A percentile compares a stretch with the other conserved stretches of the same genome.
phyloP scores from a whole-genome alignment of 306 rosid species.

The Amphicarpaea edgeworthii region DNA sequence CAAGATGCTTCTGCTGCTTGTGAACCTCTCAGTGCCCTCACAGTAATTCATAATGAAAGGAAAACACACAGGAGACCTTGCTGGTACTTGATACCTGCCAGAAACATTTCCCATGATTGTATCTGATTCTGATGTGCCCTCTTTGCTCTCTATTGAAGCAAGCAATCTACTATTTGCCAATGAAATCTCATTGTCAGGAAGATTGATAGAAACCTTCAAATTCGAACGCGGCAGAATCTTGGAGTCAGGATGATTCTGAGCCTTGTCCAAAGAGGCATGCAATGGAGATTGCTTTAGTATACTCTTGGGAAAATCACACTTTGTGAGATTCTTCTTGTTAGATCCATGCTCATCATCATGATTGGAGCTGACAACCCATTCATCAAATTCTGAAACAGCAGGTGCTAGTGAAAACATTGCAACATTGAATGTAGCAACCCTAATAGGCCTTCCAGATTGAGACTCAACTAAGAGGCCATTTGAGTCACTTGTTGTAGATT shows the following conservation, averaged over 20 bases:
- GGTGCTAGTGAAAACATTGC: slow-evolving; percentile 96
- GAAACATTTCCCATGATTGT: slow-evolving; percentile 44
- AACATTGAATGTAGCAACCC: slow-evolving; percentile 82
- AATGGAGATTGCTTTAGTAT: slow-evolving; percentile 83
- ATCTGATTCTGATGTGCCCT: slow-evolving; percentile 43
- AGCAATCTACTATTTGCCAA: slow-evolving; percentile 67
- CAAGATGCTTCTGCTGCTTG: slow-evolving; percentile 70
- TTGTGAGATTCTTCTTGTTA: slow-evolving; percentile 36
- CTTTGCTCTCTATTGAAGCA: slow-evolving; percentile 48
- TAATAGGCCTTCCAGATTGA: slow-evolving; percentile 64
- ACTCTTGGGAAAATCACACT: slow-evolving; percentile 65
- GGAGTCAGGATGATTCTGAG: slow-evolving; percentile 47
- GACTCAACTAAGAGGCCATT: slow-evolving; percentile 51
- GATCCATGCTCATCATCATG: slow-evolving; percentile 46
- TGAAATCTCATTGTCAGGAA: slow-evolving; percentile 87
- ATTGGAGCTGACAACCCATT: slow-evolving; percentile 30
- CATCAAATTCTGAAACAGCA: slow-evolving; percentile 70
- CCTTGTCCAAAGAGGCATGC: slow-evolving; percentile 48
- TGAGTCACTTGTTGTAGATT: slow-evolving; percentile 32
- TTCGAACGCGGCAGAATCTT: slow-evolving; percentile 57
- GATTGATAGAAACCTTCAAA: slow-evolving; percentile 81
- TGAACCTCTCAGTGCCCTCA: slow-evolving; percentile 58
- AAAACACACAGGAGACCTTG: slow-evolving; percentile 81
- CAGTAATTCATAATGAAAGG: slow-evolving; percentile 58
- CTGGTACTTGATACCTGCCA: slow-evolving; percentile 66